A percentile compares a stretch with the other conserved stretches of the same genome.
phyloP scores from a whole-genome alignment of 2,329 filamentous ascomycete genomes.

The Onygenales sp. region DNA sequence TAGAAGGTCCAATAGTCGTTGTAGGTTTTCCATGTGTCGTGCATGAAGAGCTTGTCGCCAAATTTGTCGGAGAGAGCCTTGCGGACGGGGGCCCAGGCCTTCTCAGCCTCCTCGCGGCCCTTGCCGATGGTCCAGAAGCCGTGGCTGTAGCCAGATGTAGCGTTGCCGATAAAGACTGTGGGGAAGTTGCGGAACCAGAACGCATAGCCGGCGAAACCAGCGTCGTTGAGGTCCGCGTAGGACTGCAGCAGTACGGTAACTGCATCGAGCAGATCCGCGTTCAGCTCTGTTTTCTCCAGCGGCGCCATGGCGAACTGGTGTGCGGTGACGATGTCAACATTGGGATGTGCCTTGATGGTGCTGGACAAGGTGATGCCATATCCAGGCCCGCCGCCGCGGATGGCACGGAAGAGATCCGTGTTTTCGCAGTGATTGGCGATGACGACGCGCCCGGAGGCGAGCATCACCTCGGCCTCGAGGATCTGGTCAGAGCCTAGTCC shows the following conservation, averaged over 20 bases:
- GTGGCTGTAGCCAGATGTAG: slow-evolving; percentile 14
- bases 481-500: slow-evolving; percentile 53
- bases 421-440: slow-evolving; percentile 40
- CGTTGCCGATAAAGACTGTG: slow-evolving; percentile 10
- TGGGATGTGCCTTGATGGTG: no score
- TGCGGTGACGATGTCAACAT: no score
- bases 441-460: slow-evolving; percentile 38
- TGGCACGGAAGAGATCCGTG: slow-evolving; percentile 53
- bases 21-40: slow-evolving; percentile 14
- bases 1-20: slow-evolving; percentile 21
- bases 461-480: slow-evolving; percentile 47
- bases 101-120: slow-evolving; percentile 8
- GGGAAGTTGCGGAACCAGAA: slow-evolving; percentile 16
- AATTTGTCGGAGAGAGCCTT: slow-evolving; percentile 12
- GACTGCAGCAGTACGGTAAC: no score
- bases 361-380: no score
- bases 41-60: slow-evolving; percentile 18
- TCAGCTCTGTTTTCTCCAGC: no score
- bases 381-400: slow-evolving; percentile 45
- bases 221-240: slow-evolving; percentile 16
- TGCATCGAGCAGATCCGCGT: no score
- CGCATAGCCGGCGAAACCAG: slow-evolving; percentile 22
- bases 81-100: slow-evolving; percentile 13
- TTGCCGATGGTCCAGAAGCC: slow-evolving; percentile 10
- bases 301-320: no score